Conservation (phyloP, 495 filamentous ascomycete genomes). For the Xylaria acuta region DNA sequence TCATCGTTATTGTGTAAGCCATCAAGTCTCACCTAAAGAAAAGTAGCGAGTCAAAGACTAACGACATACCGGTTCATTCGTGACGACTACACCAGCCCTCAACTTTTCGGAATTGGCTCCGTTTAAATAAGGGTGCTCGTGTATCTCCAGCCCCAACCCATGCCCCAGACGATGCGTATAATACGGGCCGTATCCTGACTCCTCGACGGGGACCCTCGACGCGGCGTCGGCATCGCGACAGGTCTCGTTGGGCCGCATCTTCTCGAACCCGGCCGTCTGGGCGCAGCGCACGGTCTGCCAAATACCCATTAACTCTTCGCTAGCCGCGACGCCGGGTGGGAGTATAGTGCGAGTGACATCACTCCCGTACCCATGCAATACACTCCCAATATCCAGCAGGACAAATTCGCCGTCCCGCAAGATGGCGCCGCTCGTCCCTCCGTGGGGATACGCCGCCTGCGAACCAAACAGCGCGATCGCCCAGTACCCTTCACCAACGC, state of each 20-base stretch:
- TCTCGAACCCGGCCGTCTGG: constrained; percentile 31
- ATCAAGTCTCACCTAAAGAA: no score
- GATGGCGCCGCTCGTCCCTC: constrained; percentile 31
- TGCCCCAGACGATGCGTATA: constrained; percentile 41
- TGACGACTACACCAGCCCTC: constrained; percentile 34
- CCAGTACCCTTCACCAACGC: constrained; percentile 36
- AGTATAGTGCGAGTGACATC: constrained; percentile 40
- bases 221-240: constrained; percentile 36
- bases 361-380: constrained; percentile 39
- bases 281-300: constrained; percentile 35
- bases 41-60: no score
- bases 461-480: constrained; percentile 39
- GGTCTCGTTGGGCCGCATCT: constrained; percentile 31
- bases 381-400: constrained; percentile 40
- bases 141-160: constrained; percentile 38
- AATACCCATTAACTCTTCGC: constrained; percentile 33
- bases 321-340: constrained; percentile 25
- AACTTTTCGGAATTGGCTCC: constrained; percentile 39
- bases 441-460: constrained; percentile 38
- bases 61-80: constrained; percentile 39
- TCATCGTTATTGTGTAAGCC: neutral
- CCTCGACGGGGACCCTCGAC: constrained; percentile 29
- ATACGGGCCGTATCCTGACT: constrained; percentile 34
- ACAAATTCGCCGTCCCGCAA: constrained; percentile 36
- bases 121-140: constrained; percentile 43